phyloP scores from a whole-genome alignment of 176 grass and related monocot genomes.

The Cenchrus fungigraminus region DNA sequence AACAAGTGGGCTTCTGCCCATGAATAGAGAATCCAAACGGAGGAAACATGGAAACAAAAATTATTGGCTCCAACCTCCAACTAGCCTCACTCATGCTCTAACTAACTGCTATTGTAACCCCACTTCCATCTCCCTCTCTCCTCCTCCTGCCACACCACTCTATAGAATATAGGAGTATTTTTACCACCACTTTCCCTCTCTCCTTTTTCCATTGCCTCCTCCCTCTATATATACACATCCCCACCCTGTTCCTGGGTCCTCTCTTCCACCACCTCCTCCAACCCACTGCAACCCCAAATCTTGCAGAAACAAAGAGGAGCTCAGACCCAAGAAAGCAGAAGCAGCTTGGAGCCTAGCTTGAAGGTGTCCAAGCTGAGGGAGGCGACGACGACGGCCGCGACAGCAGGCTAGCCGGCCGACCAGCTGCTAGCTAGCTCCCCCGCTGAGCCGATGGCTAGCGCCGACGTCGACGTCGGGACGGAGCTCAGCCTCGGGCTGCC shows the following conservation, averaged over 20 bases:
- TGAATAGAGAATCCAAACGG: constrained; percentile 49
- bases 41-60: constrained; percentile 56
- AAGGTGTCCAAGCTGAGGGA: constrained; percentile 18
- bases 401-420: constrained; percentile 33
- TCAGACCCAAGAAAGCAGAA: not conserved
- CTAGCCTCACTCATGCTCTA: constrained; percentile 51
- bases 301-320: constrained; percentile 19
- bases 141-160: constrained; percentile 39
- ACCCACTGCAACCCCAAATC: constrained; percentile 6
- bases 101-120: constrained; percentile 42
- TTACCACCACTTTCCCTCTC: constrained; percentile 32
- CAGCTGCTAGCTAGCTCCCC: constrained; percentile 41
- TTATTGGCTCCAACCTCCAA: constrained; percentile 52
- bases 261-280: constrained; percentile 37
- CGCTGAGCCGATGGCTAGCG: constrained; percentile 61
- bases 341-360: not conserved
- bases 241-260: constrained; percentile 40
- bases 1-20: constrained; percentile 14
- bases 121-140: constrained; percentile 38
- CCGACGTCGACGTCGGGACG: constrained; percentile 75
- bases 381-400: constrained; percentile 27
- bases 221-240: constrained; percentile 45
- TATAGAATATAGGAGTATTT: constrained; percentile 32
- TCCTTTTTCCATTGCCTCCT: not conserved
- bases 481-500: constrained; percentile 93